phyloP scores from a whole-genome alignment of 257 asterid species.

The Petunia secreta region DNA sequence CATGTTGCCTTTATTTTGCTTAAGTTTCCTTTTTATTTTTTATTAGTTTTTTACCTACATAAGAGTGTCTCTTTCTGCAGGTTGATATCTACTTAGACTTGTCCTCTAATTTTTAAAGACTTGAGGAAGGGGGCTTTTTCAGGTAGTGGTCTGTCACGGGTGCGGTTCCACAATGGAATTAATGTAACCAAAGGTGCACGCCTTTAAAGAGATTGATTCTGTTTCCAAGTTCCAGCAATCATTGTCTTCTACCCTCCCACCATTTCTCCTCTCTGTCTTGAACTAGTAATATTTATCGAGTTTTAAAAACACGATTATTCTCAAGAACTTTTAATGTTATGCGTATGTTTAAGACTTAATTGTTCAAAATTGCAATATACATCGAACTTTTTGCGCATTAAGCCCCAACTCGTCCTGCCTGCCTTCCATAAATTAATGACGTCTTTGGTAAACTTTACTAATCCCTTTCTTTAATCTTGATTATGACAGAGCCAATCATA shows the following conservation, averaged over 20 bases:
- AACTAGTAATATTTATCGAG: no score
- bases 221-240: not conserved
- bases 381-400: no score
- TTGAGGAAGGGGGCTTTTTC: not conserved
- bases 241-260: not conserved
- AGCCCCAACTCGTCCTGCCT: no score
- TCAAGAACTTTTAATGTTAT: no score
- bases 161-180: conserved; percentile 25
- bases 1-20: not conserved
- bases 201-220: conserved; percentile 18
- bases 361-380: no score
- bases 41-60: not conserved
- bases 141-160: conserved; percentile 24
- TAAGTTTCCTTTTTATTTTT: no score
- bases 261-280: not conserved
- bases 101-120: not conserved
- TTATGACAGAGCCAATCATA: conserved; percentile 10
- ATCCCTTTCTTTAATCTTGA: not conserved
- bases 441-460: not conserved
- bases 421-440: not conserved
- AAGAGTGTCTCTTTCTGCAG: not conserved
- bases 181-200: conserved; percentile 23
- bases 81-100: not conserved
- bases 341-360: no score
- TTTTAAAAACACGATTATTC: no score